Conservation (phyloP, 2,329 filamentous ascomycete species). For the Fusarium phyllophilum region DNA sequence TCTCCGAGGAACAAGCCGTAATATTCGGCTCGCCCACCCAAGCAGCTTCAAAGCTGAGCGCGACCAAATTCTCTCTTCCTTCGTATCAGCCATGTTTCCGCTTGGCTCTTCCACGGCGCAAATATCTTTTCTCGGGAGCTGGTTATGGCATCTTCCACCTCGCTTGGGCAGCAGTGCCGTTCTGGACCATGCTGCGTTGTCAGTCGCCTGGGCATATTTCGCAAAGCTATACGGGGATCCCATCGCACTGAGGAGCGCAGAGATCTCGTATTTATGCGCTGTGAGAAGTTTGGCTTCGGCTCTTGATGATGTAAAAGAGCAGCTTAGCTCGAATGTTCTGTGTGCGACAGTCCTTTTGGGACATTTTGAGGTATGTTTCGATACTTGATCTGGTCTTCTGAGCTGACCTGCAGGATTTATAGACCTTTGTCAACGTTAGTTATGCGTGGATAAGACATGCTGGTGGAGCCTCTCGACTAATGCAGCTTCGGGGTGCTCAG, state of each 20-base stretch:
- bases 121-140: neutral
- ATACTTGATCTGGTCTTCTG: fast-evolving
- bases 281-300: neutral
- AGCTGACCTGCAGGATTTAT: fast-evolving
- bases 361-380: fast-evolving
- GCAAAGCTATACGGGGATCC: neutral
- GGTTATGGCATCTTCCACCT: neutral
- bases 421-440: neutral
- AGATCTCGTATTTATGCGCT: fast-evolving
- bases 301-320: neutral
- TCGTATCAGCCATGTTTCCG: neutral
- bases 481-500: neutral
- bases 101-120: fast-evolving
- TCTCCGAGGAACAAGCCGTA: fast-evolving
- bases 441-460: neutral
- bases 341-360: neutral
- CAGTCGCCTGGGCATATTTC: neutral
- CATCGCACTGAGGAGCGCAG: neutral
- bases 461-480: neutral
- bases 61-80: neutral
- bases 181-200: neutral
- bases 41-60: neutral
- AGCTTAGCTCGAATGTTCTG: neutral
- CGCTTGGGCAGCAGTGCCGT: neutral
- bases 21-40: fast-evolving